A percentile compares a stretch with the other conserved stretches of the same genome.
phyloP scores from a whole-genome alignment of 176 grass and related monocot species.

The Avena insularis region DNA sequence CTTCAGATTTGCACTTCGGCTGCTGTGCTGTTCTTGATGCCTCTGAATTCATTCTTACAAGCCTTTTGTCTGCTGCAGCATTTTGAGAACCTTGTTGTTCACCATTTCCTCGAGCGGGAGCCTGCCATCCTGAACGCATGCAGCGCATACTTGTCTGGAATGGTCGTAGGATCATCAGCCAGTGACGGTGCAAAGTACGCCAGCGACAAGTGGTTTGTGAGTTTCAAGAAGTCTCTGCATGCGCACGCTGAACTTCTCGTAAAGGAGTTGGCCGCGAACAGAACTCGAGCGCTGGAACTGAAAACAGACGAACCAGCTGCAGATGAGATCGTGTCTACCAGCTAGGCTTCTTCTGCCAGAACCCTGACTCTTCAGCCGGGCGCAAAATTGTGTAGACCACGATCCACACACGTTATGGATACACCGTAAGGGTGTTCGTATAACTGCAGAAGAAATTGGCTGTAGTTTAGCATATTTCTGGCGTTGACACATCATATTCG shows the following conservation, averaged over 20 bases:
- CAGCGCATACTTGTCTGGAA: constrained; percentile 53
- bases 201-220: constrained; percentile 47
- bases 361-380: constrained; percentile 6
- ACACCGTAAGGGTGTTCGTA: background rate
- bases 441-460: background rate
- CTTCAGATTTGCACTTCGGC: background rate
- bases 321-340: constrained; percentile 41
- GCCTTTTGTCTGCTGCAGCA: constrained; percentile 47
- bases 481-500: background rate
- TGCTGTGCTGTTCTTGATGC: background rate
- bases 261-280: constrained; percentile 51
- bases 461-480: constrained; percentile 11
- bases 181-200: constrained; percentile 24
- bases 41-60: constrained; percentile 1
- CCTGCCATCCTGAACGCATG: constrained; percentile 51
- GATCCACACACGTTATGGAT: background rate
- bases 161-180: constrained; percentile 49
- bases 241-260: constrained; percentile 45
- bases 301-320: background rate
- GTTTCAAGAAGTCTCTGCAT: constrained; percentile 53
- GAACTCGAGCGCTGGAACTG: constrained; percentile 21
- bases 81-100: constrained; percentile 55
- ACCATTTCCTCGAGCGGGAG: constrained; percentile 53
- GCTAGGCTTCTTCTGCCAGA: constrained; percentile 34
- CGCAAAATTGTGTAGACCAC: constrained; percentile 21